Conservation (phyloP, 2,329 filamentous ascomycete genomes). For the Pyrenochaeta sp. region DNA sequence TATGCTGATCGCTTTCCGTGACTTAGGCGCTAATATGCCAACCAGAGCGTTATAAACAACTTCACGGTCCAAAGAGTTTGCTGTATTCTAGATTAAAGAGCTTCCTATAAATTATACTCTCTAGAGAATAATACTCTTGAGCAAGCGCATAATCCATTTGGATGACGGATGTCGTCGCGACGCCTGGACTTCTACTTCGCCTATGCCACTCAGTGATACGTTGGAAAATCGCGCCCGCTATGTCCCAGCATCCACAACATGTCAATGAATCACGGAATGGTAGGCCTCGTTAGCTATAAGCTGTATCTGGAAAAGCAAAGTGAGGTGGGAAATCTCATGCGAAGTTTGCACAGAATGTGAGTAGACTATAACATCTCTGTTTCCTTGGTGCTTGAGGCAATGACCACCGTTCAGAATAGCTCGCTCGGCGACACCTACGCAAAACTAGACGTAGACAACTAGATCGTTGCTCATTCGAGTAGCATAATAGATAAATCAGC, state of each 20-base stretch:
- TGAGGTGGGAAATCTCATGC: constrained; percentile 5
- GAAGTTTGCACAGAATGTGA: constrained; percentile 11
- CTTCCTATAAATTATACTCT: too few relatives aligned
- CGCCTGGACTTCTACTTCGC: too few relatives aligned
- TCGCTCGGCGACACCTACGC: constrained; percentile 2
- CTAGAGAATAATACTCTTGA: too few relatives aligned
- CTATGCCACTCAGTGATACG: too few relatives aligned
- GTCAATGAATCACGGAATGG: constrained; percentile 11
- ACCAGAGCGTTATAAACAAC: too few relatives aligned
- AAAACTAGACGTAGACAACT: background rate
- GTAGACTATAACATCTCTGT: constrained; percentile 5
- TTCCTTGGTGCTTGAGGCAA: constrained; percentile 12
- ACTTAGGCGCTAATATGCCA: too few relatives aligned
- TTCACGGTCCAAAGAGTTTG: too few relatives aligned
- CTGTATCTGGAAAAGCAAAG: constrained; percentile 6
- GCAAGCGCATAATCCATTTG: too few relatives aligned
- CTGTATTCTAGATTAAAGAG: too few relatives aligned
- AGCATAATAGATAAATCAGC: background rate
- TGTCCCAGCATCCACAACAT: constrained; percentile 7
- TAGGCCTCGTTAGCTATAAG: constrained; percentile 4
- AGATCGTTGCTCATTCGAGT: constrained; percentile 9
- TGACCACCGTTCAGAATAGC: constrained; percentile 9
- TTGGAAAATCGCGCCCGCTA: background rate
- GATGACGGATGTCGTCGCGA: too few relatives aligned
- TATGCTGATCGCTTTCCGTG: too few relatives aligned